Percentiles rank a stretch among this genome's conserved stretches.
phyloP scores from a whole-genome alignment of 1,284 basidiomycete species.

The Cryptococcus sp. region DNA sequence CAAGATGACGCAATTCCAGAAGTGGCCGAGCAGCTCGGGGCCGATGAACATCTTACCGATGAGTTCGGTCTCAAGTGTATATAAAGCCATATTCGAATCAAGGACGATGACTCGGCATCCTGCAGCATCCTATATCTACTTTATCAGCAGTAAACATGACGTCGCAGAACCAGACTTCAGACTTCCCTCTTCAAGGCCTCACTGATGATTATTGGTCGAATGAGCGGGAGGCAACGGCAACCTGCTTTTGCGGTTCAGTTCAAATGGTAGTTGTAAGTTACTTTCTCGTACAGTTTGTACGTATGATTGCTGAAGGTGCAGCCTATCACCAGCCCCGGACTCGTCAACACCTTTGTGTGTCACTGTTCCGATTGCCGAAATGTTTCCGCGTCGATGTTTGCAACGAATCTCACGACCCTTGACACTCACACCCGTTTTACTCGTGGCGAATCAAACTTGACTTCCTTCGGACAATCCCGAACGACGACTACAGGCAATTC shows the following conservation, averaged over 20 bases:
- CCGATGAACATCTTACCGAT: too few species aligned
- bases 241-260: constrained; percentile 41
- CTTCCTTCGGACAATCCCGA: constrained; percentile 19
- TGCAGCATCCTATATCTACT: too few species aligned
- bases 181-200: not conserved
- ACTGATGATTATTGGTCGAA: constrained; percentile 33
- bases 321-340: constrained; percentile 33
- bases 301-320: constrained; percentile 2
- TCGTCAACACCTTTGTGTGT: constrained; percentile 35
- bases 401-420: constrained; percentile 37
- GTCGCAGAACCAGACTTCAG: not conserved
- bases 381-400: constrained; percentile 41
- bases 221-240: constrained; percentile 35
- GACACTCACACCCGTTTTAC: constrained; percentile 25
- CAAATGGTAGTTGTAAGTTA: constrained; percentile 39
- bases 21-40: too few species aligned
- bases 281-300: not conserved
- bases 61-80: too few species aligned
- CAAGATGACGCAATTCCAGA: too few species aligned
- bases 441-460: constrained; percentile 34
- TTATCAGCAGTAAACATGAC: too few species aligned
- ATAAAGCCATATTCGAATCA: too few species aligned
- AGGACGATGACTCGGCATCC: too few species aligned
- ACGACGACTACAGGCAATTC: constrained; percentile 22
- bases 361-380: constrained; percentile 44